These are phyloP conservation scores for Rutstroemia sp. DNA, from an alignment of 2,329 filamentous ascomycete species.

Conservation along the genomic window DNA sequence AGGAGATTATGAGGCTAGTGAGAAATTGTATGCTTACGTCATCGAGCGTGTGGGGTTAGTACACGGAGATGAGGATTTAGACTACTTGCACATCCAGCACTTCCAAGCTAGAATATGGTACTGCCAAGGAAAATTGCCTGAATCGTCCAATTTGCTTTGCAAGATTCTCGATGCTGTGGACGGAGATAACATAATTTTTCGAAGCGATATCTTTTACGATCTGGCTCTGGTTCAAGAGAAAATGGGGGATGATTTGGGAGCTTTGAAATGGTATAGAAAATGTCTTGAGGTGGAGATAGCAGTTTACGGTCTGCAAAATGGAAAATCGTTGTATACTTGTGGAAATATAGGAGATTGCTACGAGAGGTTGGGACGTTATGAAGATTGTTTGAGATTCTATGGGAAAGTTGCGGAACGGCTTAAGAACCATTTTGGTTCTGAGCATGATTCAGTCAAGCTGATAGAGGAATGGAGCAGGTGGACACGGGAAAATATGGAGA, in stretches of 20 bases:
- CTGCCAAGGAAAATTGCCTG: background rate
- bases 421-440: background rate
- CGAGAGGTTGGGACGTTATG: background rate
- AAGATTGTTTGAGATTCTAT: background rate
- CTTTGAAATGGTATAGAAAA: background rate
- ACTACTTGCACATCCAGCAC: too few species aligned
- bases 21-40: background rate
- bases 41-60: background rate
- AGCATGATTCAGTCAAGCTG: background rate
- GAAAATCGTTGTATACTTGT: background rate
- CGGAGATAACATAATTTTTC: too few species aligned
- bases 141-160: background rate
- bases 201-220: too few species aligned
- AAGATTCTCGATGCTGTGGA: background rate
- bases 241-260: background rate
- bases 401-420: background rate
- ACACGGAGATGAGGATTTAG: background rate
- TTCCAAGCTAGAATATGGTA: background rate
- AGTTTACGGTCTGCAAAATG: background rate
- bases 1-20: background rate
- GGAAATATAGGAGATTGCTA: background rate
- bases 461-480: background rate
- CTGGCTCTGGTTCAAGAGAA: background rate
- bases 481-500: background rate
- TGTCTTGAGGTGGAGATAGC: background rate